phyloP scores from a whole-genome alignment of 306 rosid species.

The Malus fusca region DNA sequence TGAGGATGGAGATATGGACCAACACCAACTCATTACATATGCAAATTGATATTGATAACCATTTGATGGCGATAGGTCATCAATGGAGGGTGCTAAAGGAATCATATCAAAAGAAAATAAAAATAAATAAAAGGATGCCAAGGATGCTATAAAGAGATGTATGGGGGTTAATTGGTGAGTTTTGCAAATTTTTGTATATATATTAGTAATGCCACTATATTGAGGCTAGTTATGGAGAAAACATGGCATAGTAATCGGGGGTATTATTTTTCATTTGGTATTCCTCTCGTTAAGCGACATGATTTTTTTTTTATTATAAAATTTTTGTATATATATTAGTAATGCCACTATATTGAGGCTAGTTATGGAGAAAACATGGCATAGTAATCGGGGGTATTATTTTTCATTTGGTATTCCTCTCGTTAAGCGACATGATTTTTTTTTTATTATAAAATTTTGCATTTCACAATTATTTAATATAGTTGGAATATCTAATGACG shows the following conservation, averaged over 20 bases:
- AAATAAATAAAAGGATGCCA: neutral
- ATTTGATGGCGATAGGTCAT: neutral
- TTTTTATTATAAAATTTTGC: neutral
- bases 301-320: too few species aligned
- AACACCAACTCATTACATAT: neutral
- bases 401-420: too few species aligned
- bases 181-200: neutral
- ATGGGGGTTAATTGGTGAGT: neutral
- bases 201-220: neutral
- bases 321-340: neutral
- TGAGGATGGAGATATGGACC: neutral
- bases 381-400: too few species aligned
- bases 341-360: neutral
- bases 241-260: too few species aligned
- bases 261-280: too few species aligned
- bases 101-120: neutral
- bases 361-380: neutral
- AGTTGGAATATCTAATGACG: neutral
- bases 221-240: neutral
- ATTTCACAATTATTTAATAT: too few species aligned
- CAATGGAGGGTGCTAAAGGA: neutral
- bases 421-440: too few species aligned
- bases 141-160: neutral
- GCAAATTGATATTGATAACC: neutral
- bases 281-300: too few species aligned